Conservation (phyloP, 331 rosid genomes). For the Phaseolus coccineus region DNA sequence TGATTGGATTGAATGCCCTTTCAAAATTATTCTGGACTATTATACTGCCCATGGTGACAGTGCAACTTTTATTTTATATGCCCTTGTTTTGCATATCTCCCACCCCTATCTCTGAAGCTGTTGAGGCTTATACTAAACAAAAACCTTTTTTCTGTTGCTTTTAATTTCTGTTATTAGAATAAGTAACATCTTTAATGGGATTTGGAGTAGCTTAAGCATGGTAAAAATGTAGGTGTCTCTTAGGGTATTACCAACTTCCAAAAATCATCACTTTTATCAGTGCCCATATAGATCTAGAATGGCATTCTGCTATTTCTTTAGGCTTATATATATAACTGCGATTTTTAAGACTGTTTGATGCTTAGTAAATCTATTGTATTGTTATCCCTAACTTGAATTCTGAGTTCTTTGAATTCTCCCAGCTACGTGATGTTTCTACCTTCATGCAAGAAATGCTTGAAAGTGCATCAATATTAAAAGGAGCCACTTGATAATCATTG, state of each 20-base stretch:
- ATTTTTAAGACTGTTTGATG: conserved; percentile 1
- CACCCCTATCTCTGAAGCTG: conserved; percentile 23
- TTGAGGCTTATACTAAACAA: conserved; percentile 11
- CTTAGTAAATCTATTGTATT: neutral
- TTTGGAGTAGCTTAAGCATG: neutral
- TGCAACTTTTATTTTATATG: conserved; percentile 71
- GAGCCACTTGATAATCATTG: conserved; percentile 96
- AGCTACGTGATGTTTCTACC: conserved; percentile 98
- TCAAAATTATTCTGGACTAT: conserved; percentile 71
- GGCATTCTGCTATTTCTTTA: conserved; percentile 7
- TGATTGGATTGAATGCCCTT: conserved; percentile 8
- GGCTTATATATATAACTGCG: conserved; percentile 19
- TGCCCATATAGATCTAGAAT: conserved; percentile 4
- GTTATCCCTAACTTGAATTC: conserved; percentile 18
- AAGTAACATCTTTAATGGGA: conserved; percentile 26
- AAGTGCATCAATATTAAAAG: conserved; percentile 94
- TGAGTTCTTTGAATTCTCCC: conserved; percentile 38
- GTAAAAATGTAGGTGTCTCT: conserved; percentile 24
- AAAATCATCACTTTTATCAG: conserved; percentile 4
- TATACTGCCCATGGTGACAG: conserved; percentile 92
- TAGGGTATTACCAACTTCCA: conserved; percentile 15
- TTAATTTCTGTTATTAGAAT: conserved; percentile 9
- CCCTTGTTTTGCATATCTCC: neutral
- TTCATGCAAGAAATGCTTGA: conserved; percentile 99
- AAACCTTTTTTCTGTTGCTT: neutral